Evolutionary conservation across 169 alveolate genomes (phyloP).

Genomic region (Babesia ovata): DNA sequence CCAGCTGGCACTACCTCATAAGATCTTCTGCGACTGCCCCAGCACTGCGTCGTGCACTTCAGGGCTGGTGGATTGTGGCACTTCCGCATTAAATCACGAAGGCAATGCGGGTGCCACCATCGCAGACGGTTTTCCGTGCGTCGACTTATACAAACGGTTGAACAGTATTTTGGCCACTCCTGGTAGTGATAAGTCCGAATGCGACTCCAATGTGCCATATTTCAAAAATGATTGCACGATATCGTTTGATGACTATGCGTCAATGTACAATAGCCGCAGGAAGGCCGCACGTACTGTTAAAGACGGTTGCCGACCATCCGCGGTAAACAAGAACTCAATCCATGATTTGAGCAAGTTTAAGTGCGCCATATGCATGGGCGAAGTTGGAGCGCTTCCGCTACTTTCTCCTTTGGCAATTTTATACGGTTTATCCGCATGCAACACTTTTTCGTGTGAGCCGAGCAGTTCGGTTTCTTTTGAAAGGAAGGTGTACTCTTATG

Average conservation of each 20-base stretch:
- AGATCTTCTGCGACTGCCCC: slow-evolving; percentile 72
- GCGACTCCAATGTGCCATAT: not conserved
- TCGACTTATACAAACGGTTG: slow-evolving; percentile 8
- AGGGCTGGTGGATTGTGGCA: not conserved
- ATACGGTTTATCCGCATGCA: slow-evolving; percentile 66
- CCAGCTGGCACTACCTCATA: slow-evolving; percentile 72
- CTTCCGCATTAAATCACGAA: not conserved
- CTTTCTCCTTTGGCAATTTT: slow-evolving; percentile 69
- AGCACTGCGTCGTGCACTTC: slow-evolving; percentile 45
- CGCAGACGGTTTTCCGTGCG: not conserved
- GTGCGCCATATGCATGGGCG: slow-evolving; percentile 77
- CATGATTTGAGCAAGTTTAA: slow-evolving; percentile 59
- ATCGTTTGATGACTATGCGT: slow-evolving; percentile 9
- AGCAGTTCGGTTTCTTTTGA: slow-evolving; percentile 60
- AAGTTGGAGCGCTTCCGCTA: slow-evolving; percentile 71
- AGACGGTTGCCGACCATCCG: not conserved
- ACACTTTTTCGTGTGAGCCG: slow-evolving; percentile 63
- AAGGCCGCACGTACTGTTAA: not conserved
- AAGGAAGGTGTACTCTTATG: slow-evolving; percentile 75
- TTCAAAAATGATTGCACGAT: not conserved
- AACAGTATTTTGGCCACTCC: not conserved
- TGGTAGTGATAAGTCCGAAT: not conserved
- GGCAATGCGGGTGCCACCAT: not conserved
- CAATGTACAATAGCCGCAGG: slow-evolving; percentile 1
- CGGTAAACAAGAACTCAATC: not conserved